Evolutionary conservation across 1,284 basidiomycete species (phyloP).

Genomic region (Xerocomus nothofagi): DNA sequence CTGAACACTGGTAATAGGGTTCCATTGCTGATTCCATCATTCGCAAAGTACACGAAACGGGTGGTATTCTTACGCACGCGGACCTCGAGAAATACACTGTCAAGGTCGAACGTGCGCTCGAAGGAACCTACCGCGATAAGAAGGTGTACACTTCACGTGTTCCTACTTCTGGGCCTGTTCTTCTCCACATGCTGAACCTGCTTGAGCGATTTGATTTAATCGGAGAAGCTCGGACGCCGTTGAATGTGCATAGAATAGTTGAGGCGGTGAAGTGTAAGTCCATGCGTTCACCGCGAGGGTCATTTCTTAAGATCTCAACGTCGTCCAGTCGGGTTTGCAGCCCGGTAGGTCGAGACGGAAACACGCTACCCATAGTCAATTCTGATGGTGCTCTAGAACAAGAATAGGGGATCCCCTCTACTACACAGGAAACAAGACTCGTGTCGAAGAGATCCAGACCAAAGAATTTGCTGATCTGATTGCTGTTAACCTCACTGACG

Average conservation of each 20-base stretch:
- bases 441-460: conserved; percentile 68
- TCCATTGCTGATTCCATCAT: conserved; percentile 74
- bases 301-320: conserved; percentile 12
- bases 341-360: conserved; percentile 42
- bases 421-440: conserved; percentile 48
- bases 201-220: conserved; percentile 65
- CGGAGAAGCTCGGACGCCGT: conserved; percentile 47
- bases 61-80: conserved; percentile 75
- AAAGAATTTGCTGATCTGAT: conserved; percentile 68
- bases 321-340: conserved; percentile 65
- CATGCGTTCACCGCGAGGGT: conserved; percentile 15
- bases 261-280: conserved; percentile 74
- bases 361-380: conserved; percentile 6
- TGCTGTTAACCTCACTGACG: conserved; percentile 75
- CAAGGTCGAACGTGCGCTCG: conserved; percentile 70
- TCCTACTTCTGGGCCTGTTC: conserved; percentile 80
- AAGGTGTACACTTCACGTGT: conserved; percentile 84
- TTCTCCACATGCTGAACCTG: conserved; percentile 80
- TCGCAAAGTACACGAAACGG: conserved; percentile 62
- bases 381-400: conserved; percentile 49
- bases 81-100: conserved; percentile 76
- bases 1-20: conserved; percentile 45
- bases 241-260: conserved; percentile 71
- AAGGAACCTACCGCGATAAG: conserved; percentile 73
- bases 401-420: conserved; percentile 78